Conservation (phyloP, 1,284 basidiomycete genomes). For the Singerocomus inundabilis region DNA sequence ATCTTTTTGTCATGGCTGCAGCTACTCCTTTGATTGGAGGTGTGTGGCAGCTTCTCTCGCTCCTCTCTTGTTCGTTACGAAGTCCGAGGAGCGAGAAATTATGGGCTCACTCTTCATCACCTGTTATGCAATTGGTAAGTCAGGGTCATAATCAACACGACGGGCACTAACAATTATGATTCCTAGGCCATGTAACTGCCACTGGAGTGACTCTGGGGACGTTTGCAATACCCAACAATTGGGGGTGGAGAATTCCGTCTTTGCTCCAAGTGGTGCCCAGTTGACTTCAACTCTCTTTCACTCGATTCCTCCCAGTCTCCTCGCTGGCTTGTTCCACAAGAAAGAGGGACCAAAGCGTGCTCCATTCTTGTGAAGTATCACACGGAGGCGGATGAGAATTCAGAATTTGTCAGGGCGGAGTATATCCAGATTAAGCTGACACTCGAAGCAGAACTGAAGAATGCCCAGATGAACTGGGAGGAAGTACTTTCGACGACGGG, state of each 20-base stretch:
- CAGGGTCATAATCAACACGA: neutral
- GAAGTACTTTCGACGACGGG: conserved; percentile 8
- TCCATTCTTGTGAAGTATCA: conserved; percentile 22
- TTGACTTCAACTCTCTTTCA: conserved; percentile 47
- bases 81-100: conserved; percentile 15
- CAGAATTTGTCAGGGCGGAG: conserved; percentile 20
- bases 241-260: conserved; percentile 37
- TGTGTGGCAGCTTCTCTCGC: neutral
- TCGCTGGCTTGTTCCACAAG: conserved; percentile 56
- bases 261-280: conserved; percentile 50
- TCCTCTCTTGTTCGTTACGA: neutral
- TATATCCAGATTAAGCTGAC: conserved; percentile 33
- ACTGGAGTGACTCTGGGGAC: conserved; percentile 45
- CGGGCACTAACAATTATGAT: neutral
- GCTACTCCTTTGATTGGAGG: conserved; percentile 19
- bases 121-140: conserved; percentile 12
- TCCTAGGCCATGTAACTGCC: conserved; percentile 11
- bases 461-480: neutral
- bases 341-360: conserved; percentile 41
- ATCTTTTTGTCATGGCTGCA: conserved; percentile 11
- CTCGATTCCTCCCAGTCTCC: conserved; percentile 54
- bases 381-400: conserved; percentile 15
- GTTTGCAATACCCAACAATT: conserved; percentile 46
- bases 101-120: conserved; percentile 9
- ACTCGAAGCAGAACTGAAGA: conserved; percentile 7